These are phyloP conservation scores for Pleurotus tuoliensis DNA, from an alignment of 768 basidiomycete species.

Conservation along the genomic window DNA sequence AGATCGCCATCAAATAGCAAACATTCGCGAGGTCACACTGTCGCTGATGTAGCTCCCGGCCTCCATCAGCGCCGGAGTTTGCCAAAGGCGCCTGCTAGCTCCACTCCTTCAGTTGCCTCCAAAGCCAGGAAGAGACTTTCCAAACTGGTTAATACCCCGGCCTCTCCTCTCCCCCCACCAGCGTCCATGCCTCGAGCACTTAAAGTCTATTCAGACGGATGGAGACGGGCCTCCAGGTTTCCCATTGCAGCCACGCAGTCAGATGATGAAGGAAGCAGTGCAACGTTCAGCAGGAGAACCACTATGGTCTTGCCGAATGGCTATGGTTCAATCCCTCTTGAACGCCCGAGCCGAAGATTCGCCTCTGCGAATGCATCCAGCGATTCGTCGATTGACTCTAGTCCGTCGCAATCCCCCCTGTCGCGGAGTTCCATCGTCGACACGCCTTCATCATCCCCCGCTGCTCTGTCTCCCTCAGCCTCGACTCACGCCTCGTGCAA, in stretches of 20 bases:
- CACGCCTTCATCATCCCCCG: background rate
- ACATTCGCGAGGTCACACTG: background rate
- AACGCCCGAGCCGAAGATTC: constrained; percentile 35
- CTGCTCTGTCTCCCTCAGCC: constrained; percentile 4
- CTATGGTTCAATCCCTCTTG: constrained; percentile 19
- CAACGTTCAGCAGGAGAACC: background rate
- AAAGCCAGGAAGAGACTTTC: constrained; percentile 6
- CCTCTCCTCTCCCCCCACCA: constrained; percentile 37
- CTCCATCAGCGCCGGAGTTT: constrained; percentile 10
- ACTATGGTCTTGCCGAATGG: background rate
- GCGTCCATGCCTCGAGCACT: constrained; percentile 41
- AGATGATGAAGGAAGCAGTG: constrained; percentile 31
- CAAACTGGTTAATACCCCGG: background rate
- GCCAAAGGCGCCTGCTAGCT: constrained; percentile 1
- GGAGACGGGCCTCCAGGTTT: constrained; percentile 35
- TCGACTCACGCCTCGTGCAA: constrained; percentile 8
- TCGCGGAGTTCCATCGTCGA: constrained; percentile 16
- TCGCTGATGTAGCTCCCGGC: constrained; percentile 9
- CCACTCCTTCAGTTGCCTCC: constrained; percentile 29
- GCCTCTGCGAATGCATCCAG: constrained; percentile 42
- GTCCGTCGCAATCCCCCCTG: constrained; percentile 17
- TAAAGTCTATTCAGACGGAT: constrained; percentile 42
- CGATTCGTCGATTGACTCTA: constrained; percentile 39
- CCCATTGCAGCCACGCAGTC: constrained; percentile 20
- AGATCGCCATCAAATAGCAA: background rate